phyloP scores from a whole-genome alignment of 768 basidiomycete species.

The Crepidotus variabilis region DNA sequence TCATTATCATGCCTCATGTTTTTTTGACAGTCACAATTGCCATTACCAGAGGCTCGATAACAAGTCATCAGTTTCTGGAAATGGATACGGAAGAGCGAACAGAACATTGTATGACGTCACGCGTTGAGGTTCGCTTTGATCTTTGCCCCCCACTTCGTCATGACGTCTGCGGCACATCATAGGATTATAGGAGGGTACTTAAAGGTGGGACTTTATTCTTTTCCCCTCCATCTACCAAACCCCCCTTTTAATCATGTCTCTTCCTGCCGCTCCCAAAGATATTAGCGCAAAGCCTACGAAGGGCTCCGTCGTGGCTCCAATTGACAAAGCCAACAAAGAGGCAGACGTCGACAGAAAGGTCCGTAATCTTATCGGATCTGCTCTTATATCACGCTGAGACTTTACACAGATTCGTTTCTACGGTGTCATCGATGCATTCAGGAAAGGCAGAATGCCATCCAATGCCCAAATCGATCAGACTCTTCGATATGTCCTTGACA shows the following conservation, averaged over 20 bases:
- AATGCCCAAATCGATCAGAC: conserved; percentile 77
- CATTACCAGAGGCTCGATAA: not conserved
- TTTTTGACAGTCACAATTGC: not conserved
- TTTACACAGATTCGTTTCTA: conserved; percentile 63
- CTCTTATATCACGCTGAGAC: not conserved
- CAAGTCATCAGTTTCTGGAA: not conserved
- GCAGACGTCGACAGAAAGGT: conserved; percentile 82
- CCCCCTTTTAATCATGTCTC: conserved; percentile 47
- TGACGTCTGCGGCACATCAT: not conserved
- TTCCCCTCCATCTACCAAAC: not conserved
- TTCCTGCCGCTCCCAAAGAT: conserved; percentile 60
- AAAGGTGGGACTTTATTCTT: not conserved
- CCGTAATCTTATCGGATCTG: not conserved
- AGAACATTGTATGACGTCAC: not conserved
- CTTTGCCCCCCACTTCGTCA: not conserved
- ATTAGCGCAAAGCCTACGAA: conserved; percentile 52
- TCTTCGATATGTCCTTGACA: conserved; percentile 59
- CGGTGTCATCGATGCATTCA: conserved; percentile 78
- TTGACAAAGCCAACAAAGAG: conserved; percentile 55
- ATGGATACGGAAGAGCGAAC: not conserved
- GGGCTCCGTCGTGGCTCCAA: conserved; percentile 64
- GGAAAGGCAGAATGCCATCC: conserved; percentile 72
- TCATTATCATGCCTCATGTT: not conserved
- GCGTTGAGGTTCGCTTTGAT: not conserved
- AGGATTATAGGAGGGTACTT: not conserved